Evolutionary conservation across 163 green algal genomes (phyloP).

Genomic region (Chloromonas sp.): DNA sequence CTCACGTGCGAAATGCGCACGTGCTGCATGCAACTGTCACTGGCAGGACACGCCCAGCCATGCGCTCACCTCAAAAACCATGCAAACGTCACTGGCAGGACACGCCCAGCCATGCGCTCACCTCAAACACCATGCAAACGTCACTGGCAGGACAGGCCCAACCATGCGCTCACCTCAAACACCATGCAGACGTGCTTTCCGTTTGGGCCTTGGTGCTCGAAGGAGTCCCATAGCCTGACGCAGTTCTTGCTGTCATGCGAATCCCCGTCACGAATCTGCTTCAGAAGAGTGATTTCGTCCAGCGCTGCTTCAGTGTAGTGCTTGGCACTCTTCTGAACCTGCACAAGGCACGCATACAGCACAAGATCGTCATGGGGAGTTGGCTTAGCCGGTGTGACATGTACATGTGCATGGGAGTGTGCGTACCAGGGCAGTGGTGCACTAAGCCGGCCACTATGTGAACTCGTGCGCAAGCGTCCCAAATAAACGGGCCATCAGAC

Average conservation of each 20-base stretch:
- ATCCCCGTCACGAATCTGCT: constrained; percentile 69
- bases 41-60: too few species aligned
- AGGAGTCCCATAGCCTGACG: constrained; percentile 80
- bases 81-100: too few species aligned
- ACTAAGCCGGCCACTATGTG: neutral
- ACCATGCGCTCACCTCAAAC: constrained; percentile 74
- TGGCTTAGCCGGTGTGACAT: too few species aligned
- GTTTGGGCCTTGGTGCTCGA: constrained; percentile 85
- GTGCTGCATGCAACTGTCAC: too few species aligned
- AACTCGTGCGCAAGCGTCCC: neutral
- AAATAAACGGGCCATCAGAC: too few species aligned
- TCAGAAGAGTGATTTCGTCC: constrained; percentile 91
- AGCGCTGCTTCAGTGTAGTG: constrained; percentile 96
- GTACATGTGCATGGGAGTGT: neutral
- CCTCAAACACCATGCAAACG: constrained; percentile 75
- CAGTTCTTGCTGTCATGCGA: constrained; percentile 66
- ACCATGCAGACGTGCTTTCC: constrained; percentile 95
- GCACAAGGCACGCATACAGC: neutral
- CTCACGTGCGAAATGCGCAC: too few species aligned
- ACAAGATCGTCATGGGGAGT: too few species aligned
- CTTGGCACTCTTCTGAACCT: constrained; percentile 85
- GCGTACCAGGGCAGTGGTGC: neutral
- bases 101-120: too few species aligned
- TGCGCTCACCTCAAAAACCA: too few species aligned
- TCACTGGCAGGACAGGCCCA: constrained; percentile 24